These are phyloP conservation scores for Paralagenidium karlingii DNA, from an alignment of 352 stramenopile species.

Conservation along the genomic window DNA sequence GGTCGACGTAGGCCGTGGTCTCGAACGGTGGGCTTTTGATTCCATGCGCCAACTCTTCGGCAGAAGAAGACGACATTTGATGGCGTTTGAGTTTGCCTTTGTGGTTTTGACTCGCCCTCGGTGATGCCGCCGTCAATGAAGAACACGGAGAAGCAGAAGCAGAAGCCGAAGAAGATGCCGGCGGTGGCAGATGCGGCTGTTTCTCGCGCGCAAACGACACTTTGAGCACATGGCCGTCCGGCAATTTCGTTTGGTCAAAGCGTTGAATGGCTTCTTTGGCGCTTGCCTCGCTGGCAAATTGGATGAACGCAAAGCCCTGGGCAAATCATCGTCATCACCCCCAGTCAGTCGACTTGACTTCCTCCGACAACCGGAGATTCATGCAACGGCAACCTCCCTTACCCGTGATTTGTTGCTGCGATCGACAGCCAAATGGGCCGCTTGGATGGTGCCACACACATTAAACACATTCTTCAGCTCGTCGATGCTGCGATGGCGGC, in stretches of 20 bases:
- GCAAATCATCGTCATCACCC: slow-evolving; percentile 2
- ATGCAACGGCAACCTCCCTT: slow-evolving; percentile 2
- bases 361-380: background rate
- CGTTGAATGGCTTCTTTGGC: slow-evolving; percentile 38
- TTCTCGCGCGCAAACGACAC: slow-evolving; percentile 9
- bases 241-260: slow-evolving; percentile 43
- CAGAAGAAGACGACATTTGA: no score
- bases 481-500: slow-evolving; percentile 42
- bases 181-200: no score
- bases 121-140: no score
- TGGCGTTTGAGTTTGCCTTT: no score
- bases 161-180: no score
- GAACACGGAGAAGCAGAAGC: background rate
- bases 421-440: slow-evolving; percentile 59
- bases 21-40: no score
- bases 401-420: slow-evolving; percentile 66
- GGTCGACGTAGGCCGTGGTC: no score
- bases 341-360: no score
- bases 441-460: slow-evolving; percentile 38
- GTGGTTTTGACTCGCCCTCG: no score
- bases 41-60: no score
- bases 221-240: slow-evolving; percentile 65
- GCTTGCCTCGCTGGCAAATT: slow-evolving; percentile 41
- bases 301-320: slow-evolving; percentile 68
- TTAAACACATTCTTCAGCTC: slow-evolving; percentile 50